Base-by-base conservation (phyloP, 768 basidiomycete genomes). In the Kwoniella sp. region DNA sequence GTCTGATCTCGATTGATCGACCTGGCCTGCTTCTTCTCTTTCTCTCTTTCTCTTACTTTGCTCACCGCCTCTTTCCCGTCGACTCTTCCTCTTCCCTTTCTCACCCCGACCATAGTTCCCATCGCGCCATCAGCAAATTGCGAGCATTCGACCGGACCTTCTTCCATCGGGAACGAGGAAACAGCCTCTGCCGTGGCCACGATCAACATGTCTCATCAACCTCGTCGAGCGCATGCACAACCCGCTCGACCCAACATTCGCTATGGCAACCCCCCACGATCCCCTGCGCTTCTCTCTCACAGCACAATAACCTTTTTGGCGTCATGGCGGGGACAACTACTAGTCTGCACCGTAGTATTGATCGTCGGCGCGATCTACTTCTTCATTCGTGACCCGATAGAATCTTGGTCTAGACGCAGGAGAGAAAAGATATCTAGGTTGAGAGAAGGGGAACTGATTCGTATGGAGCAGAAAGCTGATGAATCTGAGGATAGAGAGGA, bases 261-360 rank as follows among this genome's bases (percentile, higher is more conserved):
- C 26, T 34, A 34, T 38, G 51, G 56, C 25, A 68, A 37, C 15
- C 62, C 38, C 29, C 47, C 57, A 15, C 68, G 23, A 45, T 58
- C 66, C 17, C 63, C 56, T 8, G 60, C 63, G 7, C 64, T 73
- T 48, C 63, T 75, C 4, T 69, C 69, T 28, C 58, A 67, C 22
- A 66, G 66, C 8, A 73, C 75, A 4, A 58, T 77, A 62, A 69
- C 73, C 12, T 74, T 68, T 47, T 48, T 77, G 48, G 75, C 73
- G 8, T 74, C 73, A 37, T 77, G 75, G 75, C 65, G 72, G n/a
- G 75, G 75, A 30, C 75, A 77, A 56, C 66, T 77, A 25, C 63
- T 77, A 20, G 69, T 74, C 9, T 74, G 73, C 53, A 70, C 68
- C 23, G 59, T 73, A 30, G 69, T 72, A 25, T 61, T 77, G 51